Evolutionary conservation across 2,329 filamentous ascomycete genomes (phyloP).

Genomic region (Cladosporium colombiae): DNA sequence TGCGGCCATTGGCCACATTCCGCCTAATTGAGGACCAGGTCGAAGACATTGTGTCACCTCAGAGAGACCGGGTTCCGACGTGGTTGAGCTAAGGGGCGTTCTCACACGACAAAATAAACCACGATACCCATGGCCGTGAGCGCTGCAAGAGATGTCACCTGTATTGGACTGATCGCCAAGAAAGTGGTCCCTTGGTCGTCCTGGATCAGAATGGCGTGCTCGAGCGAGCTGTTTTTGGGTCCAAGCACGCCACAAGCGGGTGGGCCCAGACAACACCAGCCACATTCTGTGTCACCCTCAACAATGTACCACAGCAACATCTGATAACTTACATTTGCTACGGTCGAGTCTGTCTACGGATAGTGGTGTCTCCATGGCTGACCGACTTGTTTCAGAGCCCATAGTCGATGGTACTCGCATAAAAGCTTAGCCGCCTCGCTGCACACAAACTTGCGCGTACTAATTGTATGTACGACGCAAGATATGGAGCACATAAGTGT

Average conservation of each 20-base stretch:
- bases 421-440: too few relatives aligned
- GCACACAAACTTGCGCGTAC: too few relatives aligned
- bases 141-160: not conserved
- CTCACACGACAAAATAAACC: not conserved
- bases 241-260: not conserved
- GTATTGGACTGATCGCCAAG: not conserved
- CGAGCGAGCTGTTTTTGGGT: not conserved
- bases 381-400: too few relatives aligned
- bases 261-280: not conserved
- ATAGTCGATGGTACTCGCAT: too few relatives aligned
- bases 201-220: not conserved
- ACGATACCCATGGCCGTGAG: not conserved
- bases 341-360: too few relatives aligned
- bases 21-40: constrained; percentile 2
- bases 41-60: not conserved
- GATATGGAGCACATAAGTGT: not conserved
- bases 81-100: not conserved
- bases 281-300: not conserved
- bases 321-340: too few relatives aligned
- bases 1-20: not conserved
- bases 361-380: too few relatives aligned
- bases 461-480: too few relatives aligned
- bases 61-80: not conserved
- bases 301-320: not conserved
- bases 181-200: not conserved